Conservation (phyloP, 208 protist genomes). For the Trypanosoma avium region DNA sequence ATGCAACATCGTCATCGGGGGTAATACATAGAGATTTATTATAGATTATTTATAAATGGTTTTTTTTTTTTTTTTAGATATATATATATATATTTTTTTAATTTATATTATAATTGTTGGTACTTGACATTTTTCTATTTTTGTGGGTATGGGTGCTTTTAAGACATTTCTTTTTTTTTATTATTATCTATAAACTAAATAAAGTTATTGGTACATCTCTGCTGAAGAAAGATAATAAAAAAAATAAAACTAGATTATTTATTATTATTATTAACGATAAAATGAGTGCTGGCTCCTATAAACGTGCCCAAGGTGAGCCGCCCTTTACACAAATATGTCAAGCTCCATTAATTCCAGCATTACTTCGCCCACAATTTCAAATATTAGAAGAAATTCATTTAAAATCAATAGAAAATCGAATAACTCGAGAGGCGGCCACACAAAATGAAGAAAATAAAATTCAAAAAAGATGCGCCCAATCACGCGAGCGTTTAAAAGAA, state of each 20-base stretch:
- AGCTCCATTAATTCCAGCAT: constrained; percentile 31
- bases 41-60: not conserved
- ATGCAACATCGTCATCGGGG: constrained; percentile 31
- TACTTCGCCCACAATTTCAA: constrained; percentile 47
- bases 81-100: not conserved
- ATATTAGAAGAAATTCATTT: constrained; percentile 36
- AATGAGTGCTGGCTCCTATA: constrained; percentile 20
- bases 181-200: no score
- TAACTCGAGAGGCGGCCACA: constrained; percentile 19
- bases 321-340: constrained; percentile 4
- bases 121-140: not conserved
- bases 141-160: not conserved
- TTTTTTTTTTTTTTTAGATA: constrained; percentile 4
- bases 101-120: not conserved
- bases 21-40: not conserved
- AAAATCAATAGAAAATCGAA: constrained; percentile 38
- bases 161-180: no score
- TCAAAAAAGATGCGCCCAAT: constrained; percentile 21
- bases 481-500: not conserved
- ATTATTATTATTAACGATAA: not conserved
- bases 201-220: not conserved
- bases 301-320: constrained; percentile 21
- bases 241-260: not conserved
- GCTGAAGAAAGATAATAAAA: no score
- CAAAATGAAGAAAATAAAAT: constrained; percentile 25